Conservation (phyloP, 768 basidiomycete species). For the Mycena venus region DNA sequence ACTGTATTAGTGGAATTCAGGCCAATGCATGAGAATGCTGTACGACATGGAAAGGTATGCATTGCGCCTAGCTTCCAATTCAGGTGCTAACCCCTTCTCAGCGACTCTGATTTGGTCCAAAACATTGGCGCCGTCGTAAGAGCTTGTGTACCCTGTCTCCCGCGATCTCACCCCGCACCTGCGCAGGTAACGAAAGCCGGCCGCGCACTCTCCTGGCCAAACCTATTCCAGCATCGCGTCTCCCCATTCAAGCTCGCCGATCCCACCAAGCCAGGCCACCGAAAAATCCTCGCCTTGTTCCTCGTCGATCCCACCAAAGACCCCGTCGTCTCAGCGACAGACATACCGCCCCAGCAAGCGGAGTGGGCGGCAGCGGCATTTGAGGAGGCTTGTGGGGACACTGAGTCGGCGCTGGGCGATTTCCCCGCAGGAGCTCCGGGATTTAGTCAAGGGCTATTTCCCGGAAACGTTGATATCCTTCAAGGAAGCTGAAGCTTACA, state of each 20-base stretch:
- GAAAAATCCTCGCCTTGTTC: slow-evolving; percentile 54
- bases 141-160: too few species aligned
- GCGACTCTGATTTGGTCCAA: background rate
- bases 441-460: background rate
- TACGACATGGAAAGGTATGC: background rate
- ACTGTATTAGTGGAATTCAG: background rate
- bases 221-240: slow-evolving; percentile 52
- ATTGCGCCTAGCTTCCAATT: background rate
- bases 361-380: slow-evolving; percentile 42
- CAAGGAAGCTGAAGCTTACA: background rate
- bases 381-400: background rate
- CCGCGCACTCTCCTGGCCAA: slow-evolving; percentile 52
- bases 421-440: background rate
- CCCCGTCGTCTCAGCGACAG: slow-evolving; percentile 41
- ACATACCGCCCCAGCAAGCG: slow-evolving; percentile 47
- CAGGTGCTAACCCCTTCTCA: background rate
- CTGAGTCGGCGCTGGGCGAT: background rate
- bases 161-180: background rate
- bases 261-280: slow-evolving; percentile 47
- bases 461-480: background rate
- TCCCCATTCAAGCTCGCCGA: slow-evolving; percentile 51
- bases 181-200: slow-evolving; percentile 23
- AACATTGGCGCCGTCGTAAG: background rate
- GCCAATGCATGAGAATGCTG: background rate
- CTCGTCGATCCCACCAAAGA: slow-evolving; percentile 49